Conservation (phyloP, 805 yeast species). For the Spathaspora hagerdaliae region DNA sequence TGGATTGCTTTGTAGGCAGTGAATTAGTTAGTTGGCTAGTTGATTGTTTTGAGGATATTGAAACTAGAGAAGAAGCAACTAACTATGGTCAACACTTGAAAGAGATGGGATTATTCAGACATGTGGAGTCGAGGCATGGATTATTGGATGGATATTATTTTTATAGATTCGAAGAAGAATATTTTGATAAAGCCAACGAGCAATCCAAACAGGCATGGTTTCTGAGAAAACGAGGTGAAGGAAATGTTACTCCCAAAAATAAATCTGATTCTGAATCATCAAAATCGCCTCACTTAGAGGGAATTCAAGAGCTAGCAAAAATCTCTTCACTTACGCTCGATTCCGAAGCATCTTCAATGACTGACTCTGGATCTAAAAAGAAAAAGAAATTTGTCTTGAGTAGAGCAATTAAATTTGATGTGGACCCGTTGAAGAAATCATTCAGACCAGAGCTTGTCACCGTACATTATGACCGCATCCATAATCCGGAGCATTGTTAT, state of each 20-base stretch:
- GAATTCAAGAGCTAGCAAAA: slow-evolving; percentile 19
- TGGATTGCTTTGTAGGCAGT: slow-evolving; percentile 77
- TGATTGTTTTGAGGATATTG: slow-evolving; percentile 73
- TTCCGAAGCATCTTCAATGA: slow-evolving; percentile 22
- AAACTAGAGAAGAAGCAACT: slow-evolving; percentile 78
- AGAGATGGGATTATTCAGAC: slow-evolving; percentile 69
- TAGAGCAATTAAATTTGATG: slow-evolving; percentile 61
- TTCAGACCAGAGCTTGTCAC: slow-evolving; percentile 73
- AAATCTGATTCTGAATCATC: slow-evolving; percentile 25
- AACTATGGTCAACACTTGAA: slow-evolving; percentile 74
- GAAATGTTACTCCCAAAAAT: slow-evolving; percentile 12
- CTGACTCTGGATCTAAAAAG: slow-evolving; percentile 21
- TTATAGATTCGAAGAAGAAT: slow-evolving; percentile 63
- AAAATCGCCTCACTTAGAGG: slow-evolving; percentile 20
- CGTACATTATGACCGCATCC: slow-evolving; percentile 88
- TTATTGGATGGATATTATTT: slow-evolving; percentile 93
- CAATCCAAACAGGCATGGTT: slow-evolving; percentile 26
- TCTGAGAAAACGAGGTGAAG: slow-evolving; percentile 14
- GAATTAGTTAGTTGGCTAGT: slow-evolving; percentile 85
- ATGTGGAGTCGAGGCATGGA: slow-evolving; percentile 78
- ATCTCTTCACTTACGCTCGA: slow-evolving; percentile 11
- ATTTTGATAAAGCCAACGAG: slow-evolving; percentile 28
- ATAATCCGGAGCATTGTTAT: slow-evolving; percentile 91
- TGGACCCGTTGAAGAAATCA: slow-evolving; percentile 71
- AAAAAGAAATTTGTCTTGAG: slow-evolving; percentile 54